Percentiles rank a stretch among this genome's conserved stretches.
These are phyloP conservation scores for Cutaneotrichosporon cavernicola DNA, from an alignment of 1,284 basidiomycete species.

Conservation along the genomic window DNA sequence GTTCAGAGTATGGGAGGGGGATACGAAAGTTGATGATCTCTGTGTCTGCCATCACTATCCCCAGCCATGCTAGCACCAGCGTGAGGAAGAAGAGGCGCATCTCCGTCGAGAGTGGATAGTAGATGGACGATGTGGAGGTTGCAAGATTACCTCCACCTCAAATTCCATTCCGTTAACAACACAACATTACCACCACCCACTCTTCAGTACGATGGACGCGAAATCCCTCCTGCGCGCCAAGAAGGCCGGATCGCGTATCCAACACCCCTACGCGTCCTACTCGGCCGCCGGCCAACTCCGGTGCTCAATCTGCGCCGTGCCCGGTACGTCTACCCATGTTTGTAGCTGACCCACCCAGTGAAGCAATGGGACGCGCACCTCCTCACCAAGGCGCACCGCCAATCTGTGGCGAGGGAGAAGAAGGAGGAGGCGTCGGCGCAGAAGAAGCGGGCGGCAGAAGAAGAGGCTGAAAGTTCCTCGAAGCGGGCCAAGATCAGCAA, in stretches of 20 bases:
- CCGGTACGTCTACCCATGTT: constrained; percentile 38
- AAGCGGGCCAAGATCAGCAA: constrained; percentile 30
- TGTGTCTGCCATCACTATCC: constrained; percentile 34
- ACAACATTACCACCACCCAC: constrained; percentile 1
- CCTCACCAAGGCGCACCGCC: constrained; percentile 52
- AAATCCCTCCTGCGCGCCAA: constrained; percentile 51
- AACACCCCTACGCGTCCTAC: constrained; percentile 49
- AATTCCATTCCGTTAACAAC: background rate
- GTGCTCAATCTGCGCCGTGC: constrained; percentile 50
- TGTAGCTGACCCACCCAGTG: constrained; percentile 29
- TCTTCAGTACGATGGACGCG: constrained; percentile 36
- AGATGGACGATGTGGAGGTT: background rate
- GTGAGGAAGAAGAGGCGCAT: background rate
- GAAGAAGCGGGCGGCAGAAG: constrained; percentile 22
- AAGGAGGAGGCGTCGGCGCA: constrained; percentile 31
- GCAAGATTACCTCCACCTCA: background rate
- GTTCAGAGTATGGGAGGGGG: constrained; percentile 19
- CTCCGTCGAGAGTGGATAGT: too few species aligned
- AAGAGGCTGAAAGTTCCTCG: constrained; percentile 26
- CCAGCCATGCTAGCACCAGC: background rate
- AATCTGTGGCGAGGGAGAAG: constrained; percentile 45
- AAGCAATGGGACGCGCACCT: constrained; percentile 54
- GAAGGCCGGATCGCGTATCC: constrained; percentile 47
- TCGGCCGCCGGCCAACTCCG: constrained; percentile 42
- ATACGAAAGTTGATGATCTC: constrained; percentile 45